Percentiles rank a stretch among this genome's conserved stretches.
These are phyloP conservation scores for Mrakia blollopis DNA, from an alignment of 768 basidiomycete genomes.

Conservation along the genomic window DNA sequence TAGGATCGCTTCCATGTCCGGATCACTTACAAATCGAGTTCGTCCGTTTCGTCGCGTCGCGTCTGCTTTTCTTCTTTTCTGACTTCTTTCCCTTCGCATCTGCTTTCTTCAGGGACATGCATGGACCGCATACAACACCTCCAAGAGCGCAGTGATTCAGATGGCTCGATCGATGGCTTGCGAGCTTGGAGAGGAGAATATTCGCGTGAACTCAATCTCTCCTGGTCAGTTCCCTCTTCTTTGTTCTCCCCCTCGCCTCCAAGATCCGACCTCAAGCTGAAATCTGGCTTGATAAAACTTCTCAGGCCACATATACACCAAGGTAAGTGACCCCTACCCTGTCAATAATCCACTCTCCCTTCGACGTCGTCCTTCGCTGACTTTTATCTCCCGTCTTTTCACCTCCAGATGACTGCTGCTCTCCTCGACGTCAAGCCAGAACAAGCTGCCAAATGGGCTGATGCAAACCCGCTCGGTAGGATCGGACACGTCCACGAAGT, in stretches of 20 bases:
- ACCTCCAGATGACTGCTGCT: constrained; percentile 60
- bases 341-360: neutral
- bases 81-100: neutral
- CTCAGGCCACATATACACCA: neutral
- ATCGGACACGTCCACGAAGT: constrained; percentile 68
- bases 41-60: constrained; percentile 27
- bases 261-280: neutral
- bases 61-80: neutral
- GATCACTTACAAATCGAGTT: constrained; percentile 67
- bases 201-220: constrained; percentile 70
- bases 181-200: constrained; percentile 61
- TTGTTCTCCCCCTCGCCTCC: neutral
- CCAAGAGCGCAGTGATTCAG: constrained; percentile 72
- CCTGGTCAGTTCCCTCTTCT: constrained; percentile 51
- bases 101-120: constrained; percentile 55
- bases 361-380: neutral
- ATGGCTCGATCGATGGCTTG: constrained; percentile 79
- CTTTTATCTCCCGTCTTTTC: no score
- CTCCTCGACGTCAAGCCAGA: constrained; percentile 63
- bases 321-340: neutral
- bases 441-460: constrained; percentile 62
- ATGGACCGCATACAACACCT: constrained; percentile 71
- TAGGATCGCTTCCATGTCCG: constrained; percentile 57
- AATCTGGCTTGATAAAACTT: constrained; percentile 20
- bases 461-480: constrained; percentile 63